A percentile compares a stretch with the other conserved stretches of the same genome.
These are phyloP conservation scores for Stylonectria norvegica DNA, from an alignment of 2,329 filamentous ascomycete genomes.

Conservation along the genomic window DNA sequence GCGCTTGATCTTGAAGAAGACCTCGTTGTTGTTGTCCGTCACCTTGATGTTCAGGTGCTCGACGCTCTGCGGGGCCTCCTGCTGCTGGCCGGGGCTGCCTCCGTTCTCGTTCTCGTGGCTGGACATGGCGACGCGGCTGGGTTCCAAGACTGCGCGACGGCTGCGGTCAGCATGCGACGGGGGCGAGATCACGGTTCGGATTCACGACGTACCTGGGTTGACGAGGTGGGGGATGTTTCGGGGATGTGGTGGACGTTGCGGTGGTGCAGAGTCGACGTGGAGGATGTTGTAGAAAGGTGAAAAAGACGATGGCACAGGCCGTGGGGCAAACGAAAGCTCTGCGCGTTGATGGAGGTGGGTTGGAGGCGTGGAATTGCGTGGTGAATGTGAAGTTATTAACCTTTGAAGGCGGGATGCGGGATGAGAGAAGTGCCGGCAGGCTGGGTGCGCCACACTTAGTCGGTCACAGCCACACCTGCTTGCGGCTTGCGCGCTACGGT, in stretches of 20 bases:
- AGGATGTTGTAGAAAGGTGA: constrained; percentile 10
- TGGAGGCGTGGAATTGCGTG: no score
- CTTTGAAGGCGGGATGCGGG: constrained; percentile 4
- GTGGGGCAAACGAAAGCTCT: neutral
- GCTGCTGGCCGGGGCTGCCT: constrained; percentile 44
- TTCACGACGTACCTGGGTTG: neutral
- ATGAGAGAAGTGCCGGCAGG: constrained; percentile 15
- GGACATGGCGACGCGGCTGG: constrained; percentile 40
- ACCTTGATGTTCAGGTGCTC: constrained; percentile 99
- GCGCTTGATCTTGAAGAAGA: constrained; percentile 99
- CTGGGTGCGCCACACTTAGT: constrained; percentile 23
- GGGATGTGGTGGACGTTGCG: constrained; percentile 3
- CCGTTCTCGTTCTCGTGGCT: constrained; percentile 45
- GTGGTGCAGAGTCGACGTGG: constrained; percentile 1
- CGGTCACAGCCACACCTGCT: constrained; percentile 16
- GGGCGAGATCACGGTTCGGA: constrained; percentile 1
- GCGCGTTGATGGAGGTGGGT: no score
- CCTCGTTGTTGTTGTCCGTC: constrained; percentile 98
- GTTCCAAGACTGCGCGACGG: constrained; percentile 5
- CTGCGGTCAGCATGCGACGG: constrained; percentile 12
- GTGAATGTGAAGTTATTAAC: neutral
- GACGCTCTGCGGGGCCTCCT: constrained; percentile 45
- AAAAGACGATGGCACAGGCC: constrained; percentile 11
- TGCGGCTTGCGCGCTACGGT: no score
- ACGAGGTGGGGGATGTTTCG: constrained; percentile 4